Evolutionary conservation across 1,139 yeast genomes (phyloP), one percentile per base, ranked within the genome.

Genomic region (Candida buenavistaensis): DNA sequence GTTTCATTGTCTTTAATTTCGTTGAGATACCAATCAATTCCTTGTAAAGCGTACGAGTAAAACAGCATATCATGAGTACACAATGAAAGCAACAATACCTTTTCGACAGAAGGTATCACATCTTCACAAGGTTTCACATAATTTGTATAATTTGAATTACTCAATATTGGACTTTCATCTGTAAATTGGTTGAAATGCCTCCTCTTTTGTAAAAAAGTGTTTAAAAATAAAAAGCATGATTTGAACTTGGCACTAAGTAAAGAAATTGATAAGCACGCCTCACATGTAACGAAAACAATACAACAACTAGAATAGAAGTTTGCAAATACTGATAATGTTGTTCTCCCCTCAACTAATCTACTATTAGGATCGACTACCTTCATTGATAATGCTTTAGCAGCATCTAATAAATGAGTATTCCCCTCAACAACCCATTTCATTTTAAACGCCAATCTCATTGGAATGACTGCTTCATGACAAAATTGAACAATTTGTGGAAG

Each of bases 1-100:
- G 33, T 37, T 2, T 33, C 30, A 22, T 43, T 39, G 13, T 41
- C 38, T 5, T 43, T 32, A 1, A 50, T 28, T 38, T 78, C 83
- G 21, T 55, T 50, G 3, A 67, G 56, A 51, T 78, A 64, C 52
- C 74, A 67, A 31, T 55, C 57, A 55, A 80, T 68, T 11, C 75
- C 72, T 11, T 64, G 59, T 35, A 73, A 69, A 6, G 82, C 73
- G 31, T 75, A 58, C 37, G 70, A 66, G 51, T 78, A 80, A 33
- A 75, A 70, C 32, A 77, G 81, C 30, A 74, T 64, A 40, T 78
- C 81, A 40, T 78, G 80, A 0, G 83, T 72, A 43, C 82, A 72
- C 22, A 80, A 56, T 3, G 75, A 64, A 29, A 78, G 55, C 13
- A 78, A 56, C 50, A 75, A 50, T 21, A 72, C 59, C 48, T 72